Evolutionary conservation across 768 basidiomycete species (phyloP).

Genomic region (Tephrocybe sp.): DNA sequence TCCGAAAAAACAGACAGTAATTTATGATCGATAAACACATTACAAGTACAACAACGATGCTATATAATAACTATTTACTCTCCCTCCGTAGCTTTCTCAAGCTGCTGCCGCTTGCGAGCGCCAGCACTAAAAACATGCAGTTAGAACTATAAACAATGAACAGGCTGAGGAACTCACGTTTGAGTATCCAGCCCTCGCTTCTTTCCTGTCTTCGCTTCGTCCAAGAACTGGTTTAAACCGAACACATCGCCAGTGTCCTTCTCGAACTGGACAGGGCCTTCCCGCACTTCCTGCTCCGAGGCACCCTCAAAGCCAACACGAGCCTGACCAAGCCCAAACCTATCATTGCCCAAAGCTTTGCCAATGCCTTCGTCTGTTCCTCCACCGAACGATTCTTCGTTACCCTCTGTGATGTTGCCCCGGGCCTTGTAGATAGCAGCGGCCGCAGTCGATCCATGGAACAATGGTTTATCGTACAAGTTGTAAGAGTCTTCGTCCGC

Average conservation of each 20-base stretch:
- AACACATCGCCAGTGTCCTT: conserved; percentile 98
- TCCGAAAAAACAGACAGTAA: conserved; percentile 6
- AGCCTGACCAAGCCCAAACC: conserved; percentile 87
- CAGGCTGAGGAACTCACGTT: conserved; percentile 46
- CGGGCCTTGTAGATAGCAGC: conserved; percentile 99
- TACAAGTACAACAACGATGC: not conserved
- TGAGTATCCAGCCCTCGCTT: conserved; percentile 84
- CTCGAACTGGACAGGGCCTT: conserved; percentile 98
- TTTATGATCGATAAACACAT: not conserved
- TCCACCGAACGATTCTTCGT: conserved; percentile 91
- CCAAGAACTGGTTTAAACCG: conserved; percentile 94
- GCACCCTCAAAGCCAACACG: conserved; percentile 92
- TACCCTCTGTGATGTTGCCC: conserved; percentile 80
- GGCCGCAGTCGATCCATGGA: conserved; percentile 93
- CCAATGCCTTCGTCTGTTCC: conserved; percentile 96
- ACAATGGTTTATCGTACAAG: conserved; percentile 92
- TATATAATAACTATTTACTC: conserved; percentile 23
- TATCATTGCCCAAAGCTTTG: conserved; percentile 88
- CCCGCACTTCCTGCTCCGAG: conserved; percentile 75
- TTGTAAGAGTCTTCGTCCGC: conserved; percentile 94
- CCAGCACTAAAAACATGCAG: conserved; percentile 38
- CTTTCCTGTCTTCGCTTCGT: conserved; percentile 94
- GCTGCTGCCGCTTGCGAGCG: conserved; percentile 68
- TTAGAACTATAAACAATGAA: not conserved
- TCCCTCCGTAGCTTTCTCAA: conserved; percentile 56